Conservation (phyloP, 83 land plant genomes). For the Picea mariana region DNA sequence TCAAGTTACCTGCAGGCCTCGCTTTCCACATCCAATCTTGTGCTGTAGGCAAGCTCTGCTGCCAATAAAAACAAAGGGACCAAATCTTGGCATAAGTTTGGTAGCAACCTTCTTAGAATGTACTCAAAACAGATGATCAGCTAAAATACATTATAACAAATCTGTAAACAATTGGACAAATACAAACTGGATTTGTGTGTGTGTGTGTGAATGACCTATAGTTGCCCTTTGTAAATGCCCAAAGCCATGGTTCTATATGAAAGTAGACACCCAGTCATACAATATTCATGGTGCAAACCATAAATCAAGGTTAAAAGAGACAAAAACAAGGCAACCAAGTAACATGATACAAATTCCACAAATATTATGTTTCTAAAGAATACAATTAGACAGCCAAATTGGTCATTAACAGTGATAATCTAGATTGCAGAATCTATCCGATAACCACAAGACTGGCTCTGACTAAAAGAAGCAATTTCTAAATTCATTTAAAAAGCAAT, state of each 20-base stretch:
- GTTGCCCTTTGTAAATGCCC: neutral
- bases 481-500: too few relatives aligned
- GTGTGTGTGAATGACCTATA: neutral
- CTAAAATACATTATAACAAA: too few relatives aligned
- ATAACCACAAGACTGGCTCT: too few relatives aligned
- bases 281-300: neutral
- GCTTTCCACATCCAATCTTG: conserved; percentile 13
- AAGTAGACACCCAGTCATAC: neutral
- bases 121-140: too few relatives aligned
- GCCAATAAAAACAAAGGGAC: neutral
- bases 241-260: neutral
- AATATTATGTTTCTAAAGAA: too few relatives aligned
- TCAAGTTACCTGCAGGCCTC: conserved; percentile 7
- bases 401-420: too few relatives aligned
- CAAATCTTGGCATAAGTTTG: neutral
- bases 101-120: neutral
- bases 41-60: conserved; percentile 7
- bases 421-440: too few relatives aligned
- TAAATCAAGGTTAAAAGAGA: too few relatives aligned
- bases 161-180: neutral
- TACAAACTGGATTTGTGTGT: neutral
- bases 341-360: too few relatives aligned
- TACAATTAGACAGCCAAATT: too few relatives aligned
- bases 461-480: too few relatives aligned
- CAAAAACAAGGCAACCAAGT: too few relatives aligned